Conservation (phyloP, 2,329 filamentous ascomycete genomes). For the Falciphora oryzae region DNA sequence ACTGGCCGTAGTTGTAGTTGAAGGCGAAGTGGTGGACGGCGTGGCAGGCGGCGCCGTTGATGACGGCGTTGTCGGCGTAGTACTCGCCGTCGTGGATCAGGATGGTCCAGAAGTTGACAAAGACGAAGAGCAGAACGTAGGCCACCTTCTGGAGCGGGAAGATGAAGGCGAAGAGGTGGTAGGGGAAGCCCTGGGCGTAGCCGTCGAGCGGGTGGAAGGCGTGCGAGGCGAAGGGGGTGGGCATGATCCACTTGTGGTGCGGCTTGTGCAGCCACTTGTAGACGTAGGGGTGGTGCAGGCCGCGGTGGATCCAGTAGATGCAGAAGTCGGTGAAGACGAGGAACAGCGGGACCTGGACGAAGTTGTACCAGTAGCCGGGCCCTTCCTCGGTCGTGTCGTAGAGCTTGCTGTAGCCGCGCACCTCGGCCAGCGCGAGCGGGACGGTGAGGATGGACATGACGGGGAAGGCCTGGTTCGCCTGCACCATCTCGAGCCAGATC, state of each 20-base stretch:
- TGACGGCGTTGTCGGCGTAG: constrained; percentile 78
- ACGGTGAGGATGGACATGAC: constrained; percentile 77
- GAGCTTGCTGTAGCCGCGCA: constrained; percentile 78
- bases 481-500: constrained; percentile 76
- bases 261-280: constrained; percentile 94
- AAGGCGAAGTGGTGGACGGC: constrained; percentile 85
- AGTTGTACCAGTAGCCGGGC: constrained; percentile 72
- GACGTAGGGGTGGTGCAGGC: constrained; percentile 69
- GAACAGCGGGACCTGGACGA: constrained; percentile 82
- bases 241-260: constrained; percentile 99
- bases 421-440: constrained; percentile 75
- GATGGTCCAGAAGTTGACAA: constrained; percentile 95
- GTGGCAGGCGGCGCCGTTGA: constrained; percentile 94
- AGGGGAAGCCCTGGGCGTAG: constrained; percentile 81
- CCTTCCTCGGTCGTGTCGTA: constrained; percentile 76
- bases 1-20: constrained; percentile 93
- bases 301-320: constrained; percentile 90
- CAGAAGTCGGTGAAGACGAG: constrained; percentile 81
- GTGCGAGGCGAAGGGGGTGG: constrained; percentile 84
- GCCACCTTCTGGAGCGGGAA: constrained; percentile 90
- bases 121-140: constrained; percentile 79
- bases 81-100: constrained; percentile 96
- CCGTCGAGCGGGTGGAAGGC: constrained; percentile 95
- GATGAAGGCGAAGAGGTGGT: constrained; percentile 88
- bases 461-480: constrained; percentile 72